Evolutionary conservation across 352 stramenopile genomes (phyloP), one percentile per base, ranked within the genome.

Genomic region (Salisapilia sapeloensis): DNA sequence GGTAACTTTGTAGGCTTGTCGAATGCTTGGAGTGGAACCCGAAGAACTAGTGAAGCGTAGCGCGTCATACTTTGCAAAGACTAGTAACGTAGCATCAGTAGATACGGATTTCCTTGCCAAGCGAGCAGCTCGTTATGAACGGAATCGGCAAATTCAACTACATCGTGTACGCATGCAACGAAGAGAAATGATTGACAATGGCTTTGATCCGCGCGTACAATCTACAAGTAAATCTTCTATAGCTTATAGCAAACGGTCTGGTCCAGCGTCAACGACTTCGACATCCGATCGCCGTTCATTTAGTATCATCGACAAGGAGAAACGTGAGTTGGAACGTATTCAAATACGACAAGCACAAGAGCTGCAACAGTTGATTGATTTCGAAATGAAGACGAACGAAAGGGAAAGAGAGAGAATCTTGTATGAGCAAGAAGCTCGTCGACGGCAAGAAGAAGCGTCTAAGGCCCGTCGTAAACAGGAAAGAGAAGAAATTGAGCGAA

Each of bases 301-400:
- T 24, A 67, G 52, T 1, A 50, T 67, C n/a, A 53, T 87, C 13
- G 58, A 78, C 33, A 53, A 53, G 0, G 72, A 89, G 34, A 78
- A 76, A 27, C 48, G 49, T 15, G 60, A 77, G 23, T 39, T 87
- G 1, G 65, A 81, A 31, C 56, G 65, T n/a, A 84, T 87, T 16
- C 57, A 64, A 34, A 53, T 58, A 13, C 72, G 72, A 0, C 72
- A 83, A 40, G 46, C 59, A 0, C 39, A 61, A 1, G 71, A 84
- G 24, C 61, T 84, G 56, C 67, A 87, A 44, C 67, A 84, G 25
- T 52, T 83, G 45, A 39, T 83, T 0, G 42, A 48, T 9, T 79
- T 78, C 38, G 71, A 86, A 31, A 45, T 81, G 18, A 65, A 61
- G 18, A 76, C 67, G 55, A 49, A 51, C 0, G 60, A 74, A 26